Evolutionary conservation across 176 grass and related monocot genomes (phyloP), one percentile per base, ranked within the genome.

Genomic region (Rhynchospora breviuscula): DNA sequence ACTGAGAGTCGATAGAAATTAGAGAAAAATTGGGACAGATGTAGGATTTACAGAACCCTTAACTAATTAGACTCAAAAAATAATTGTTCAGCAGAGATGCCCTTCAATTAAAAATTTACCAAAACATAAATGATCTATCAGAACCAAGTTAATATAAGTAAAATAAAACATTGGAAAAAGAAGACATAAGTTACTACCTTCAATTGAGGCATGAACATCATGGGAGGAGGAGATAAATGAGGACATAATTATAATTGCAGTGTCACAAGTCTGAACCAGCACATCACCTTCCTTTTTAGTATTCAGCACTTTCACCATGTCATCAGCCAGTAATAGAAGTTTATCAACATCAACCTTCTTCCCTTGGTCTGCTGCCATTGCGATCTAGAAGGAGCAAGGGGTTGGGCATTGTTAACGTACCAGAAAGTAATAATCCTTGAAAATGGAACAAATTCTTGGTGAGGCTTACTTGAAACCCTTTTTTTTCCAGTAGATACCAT

Each of bases 241-340:
- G 46, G 90, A 97, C 21, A 63, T 83, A 59, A 94, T 83, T 81
- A 87, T 90, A 75, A 79, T 62, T n/a, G 67, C 85, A 10, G 72
- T 65, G 67, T 79, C 62, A 70, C 61, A 83, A 9, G 73, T 57
- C 79, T 87, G 88, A 81, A 81, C 87, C 8, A 88, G 44, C 12
- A 8, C 79, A 46, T 88, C 85, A 0, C 49, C 73, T 77, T 90
- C 90, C 48, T 88, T 86, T 19, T 54, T 74, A 51, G 52, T 59
- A 31, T 66, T 33, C 62, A 94, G 62, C 29, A 97, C 75, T 23
- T 73, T 40, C 35, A 40, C 35, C 35, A 40, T 40, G 35, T 5
- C 35, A 40, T 40, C 35, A 40, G 35, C 35, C 31, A 79, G 63
- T 12, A 85, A 60, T 33, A 97, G 56, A 84, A 97, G 43, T 0